Percentiles rank a stretch among this genome's conserved stretches.
These are phyloP conservation scores for Leccinum disarticulatum DNA, from an alignment of 768 basidiomycete species.

Conservation along the genomic window DNA sequence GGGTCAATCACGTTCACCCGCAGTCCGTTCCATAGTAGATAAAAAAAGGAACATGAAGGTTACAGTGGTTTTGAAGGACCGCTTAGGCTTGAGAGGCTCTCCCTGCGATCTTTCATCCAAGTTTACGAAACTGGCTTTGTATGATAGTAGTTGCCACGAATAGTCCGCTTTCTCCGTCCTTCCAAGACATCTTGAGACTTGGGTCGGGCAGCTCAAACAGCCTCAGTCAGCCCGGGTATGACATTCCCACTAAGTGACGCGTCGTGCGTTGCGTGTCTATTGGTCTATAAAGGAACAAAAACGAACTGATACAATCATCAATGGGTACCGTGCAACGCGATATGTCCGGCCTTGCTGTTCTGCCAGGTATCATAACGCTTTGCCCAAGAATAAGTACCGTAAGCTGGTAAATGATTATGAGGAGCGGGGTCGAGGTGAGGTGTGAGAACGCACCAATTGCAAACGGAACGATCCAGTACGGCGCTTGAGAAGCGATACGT, in stretches of 20 bases:
- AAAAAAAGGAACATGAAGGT: not conserved
- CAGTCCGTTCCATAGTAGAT: not conserved
- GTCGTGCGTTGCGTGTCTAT: not conserved
- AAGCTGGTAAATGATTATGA: slow-evolving; percentile 47
- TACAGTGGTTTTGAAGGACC: not conserved
- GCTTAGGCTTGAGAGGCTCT: not conserved
- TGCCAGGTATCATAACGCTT: slow-evolving; percentile 59
- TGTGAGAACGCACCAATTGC: slow-evolving; percentile 58
- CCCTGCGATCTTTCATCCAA: too few species aligned
- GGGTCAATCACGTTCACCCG: not conserved
- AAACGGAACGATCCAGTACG: slow-evolving; percentile 81
- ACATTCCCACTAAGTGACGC: not conserved
- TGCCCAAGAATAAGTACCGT: slow-evolving; percentile 78
- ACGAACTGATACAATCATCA: not conserved
- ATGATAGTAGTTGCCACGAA: not conserved
- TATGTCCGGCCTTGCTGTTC: slow-evolving; percentile 80
- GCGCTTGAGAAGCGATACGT: slow-evolving; percentile 67
- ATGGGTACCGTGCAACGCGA: slow-evolving; percentile 33
- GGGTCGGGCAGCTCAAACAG: not conserved
- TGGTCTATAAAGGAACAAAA: not conserved
- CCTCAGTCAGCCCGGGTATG: not conserved
- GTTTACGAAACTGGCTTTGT: not conserved
- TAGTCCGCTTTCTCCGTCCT: not conserved
- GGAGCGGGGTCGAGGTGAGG: not conserved
- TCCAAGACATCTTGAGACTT: not conserved